A percentile compares a stretch with the other conserved stretches of the same genome.
These are phyloP conservation scores for Pleurotus ostreatus DNA, from an alignment of 768 basidiomycete genomes.

Conservation along the genomic window DNA sequence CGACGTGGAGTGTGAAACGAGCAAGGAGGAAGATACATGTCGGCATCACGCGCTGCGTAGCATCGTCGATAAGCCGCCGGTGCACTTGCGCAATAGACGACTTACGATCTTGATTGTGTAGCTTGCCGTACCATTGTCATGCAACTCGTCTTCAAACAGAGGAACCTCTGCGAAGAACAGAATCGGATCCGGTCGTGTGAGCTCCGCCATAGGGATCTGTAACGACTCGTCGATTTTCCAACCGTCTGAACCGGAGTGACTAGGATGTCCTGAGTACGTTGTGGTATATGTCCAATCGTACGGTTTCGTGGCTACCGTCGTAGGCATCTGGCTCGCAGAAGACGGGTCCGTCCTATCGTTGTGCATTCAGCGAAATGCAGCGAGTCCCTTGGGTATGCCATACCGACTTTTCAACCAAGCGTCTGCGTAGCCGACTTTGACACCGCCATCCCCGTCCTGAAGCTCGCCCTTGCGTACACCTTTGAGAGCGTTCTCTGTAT, in stretches of 20 bases:
- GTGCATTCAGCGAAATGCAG: constrained; percentile 5
- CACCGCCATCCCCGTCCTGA: constrained; percentile 80
- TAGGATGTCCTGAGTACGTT: constrained; percentile 65
- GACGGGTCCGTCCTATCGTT: constrained; percentile 60
- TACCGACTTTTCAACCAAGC: constrained; percentile 91
- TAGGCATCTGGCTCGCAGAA: constrained; percentile 62
- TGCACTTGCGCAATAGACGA: constrained; percentile 13
- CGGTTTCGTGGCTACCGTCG: constrained; percentile 73
- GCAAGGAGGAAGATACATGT: constrained; percentile 87
- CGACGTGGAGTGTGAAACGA: constrained; percentile 91
- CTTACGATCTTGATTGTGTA: constrained; percentile 84
- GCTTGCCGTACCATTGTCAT: constrained; percentile 91
- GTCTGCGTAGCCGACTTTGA: constrained; percentile 93
- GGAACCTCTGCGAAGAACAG: constrained; percentile 97
- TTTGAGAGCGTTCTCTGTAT: constrained; percentile 61
- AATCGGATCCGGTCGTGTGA: constrained; percentile 90
- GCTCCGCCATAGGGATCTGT: constrained; percentile 76
- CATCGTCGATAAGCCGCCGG: too few species aligned
- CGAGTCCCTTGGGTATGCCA: constrained; percentile 14
- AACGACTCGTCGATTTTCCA: constrained; percentile 58
- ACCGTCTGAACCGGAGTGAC: constrained; percentile 13
- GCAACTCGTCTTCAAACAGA: constrained; percentile 93
- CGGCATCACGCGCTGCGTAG: constrained; percentile 88
- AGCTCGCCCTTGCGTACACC: constrained; percentile 75
- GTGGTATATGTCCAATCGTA: constrained; percentile 99